phyloP scores from a whole-genome alignment of 2,329 filamentous ascomycete species.

The Calonectria montana region DNA sequence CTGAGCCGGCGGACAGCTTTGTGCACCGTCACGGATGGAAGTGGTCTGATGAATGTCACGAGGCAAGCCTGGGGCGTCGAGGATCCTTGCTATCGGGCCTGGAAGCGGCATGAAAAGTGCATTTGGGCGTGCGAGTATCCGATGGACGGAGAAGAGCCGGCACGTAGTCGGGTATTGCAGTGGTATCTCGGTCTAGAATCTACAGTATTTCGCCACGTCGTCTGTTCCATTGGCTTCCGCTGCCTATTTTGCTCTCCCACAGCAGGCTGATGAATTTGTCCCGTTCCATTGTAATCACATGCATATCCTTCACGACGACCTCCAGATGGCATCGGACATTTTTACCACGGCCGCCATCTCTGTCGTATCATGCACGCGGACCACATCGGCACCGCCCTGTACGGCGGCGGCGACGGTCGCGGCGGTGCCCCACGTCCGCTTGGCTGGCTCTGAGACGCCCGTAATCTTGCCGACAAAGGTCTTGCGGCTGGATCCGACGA shows the following conservation, averaged over 20 bases:
- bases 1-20: neutral
- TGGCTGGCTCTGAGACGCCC: conserved; percentile 75
- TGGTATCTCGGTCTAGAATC: conserved; percentile 2
- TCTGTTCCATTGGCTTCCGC: neutral
- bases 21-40: neutral
- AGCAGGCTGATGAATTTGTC: neutral
- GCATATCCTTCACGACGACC: conserved; percentile 52
- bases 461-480: conserved; percentile 88
- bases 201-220: neutral
- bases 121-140: conserved; percentile 1
- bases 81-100: neutral
- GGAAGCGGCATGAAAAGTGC: neutral
- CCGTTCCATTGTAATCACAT: neutral
- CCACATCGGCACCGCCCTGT: conserved; percentile 88
- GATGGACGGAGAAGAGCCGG: neutral
- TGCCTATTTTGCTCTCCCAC: neutral
- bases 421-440: conserved; percentile 87
- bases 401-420: conserved; percentile 88
- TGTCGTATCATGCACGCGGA: conserved; percentile 89
- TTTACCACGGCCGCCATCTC: conserved; percentile 88
- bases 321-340: conserved; percentile 95
- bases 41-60: conserved; percentile 5
- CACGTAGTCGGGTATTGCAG: neutral
- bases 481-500: conserved; percentile 91
- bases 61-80: neutral